Evolutionary conservation across 2,329 filamentous ascomycete genomes (phyloP).

Genomic region (Verticillium dahliae): DNA sequence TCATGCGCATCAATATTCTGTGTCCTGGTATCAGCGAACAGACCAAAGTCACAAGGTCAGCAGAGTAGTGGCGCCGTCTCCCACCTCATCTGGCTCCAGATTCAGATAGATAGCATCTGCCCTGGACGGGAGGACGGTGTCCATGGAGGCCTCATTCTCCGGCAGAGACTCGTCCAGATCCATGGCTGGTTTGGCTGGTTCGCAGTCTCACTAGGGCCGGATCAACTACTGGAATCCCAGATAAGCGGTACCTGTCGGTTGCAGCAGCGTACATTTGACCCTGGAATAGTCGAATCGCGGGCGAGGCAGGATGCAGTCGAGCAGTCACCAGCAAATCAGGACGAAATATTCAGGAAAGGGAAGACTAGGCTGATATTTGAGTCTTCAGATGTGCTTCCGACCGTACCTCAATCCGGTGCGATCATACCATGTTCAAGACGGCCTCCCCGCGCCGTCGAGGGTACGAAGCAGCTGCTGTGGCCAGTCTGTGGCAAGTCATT

Average conservation of each 20-base stretch:
- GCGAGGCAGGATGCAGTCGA: neutral
- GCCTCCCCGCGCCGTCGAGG: neutral
- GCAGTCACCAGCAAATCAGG: conserved; percentile 1
- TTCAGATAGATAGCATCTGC: conserved; percentile 1
- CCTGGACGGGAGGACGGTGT: conserved; percentile 1
- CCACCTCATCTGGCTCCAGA: conserved; percentile 11
- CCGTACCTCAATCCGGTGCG: neutral
- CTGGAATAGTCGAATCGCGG: neutral
- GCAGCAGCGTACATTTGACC: neutral
- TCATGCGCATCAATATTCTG: conserved; percentile 8
- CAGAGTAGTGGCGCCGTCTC: neutral
- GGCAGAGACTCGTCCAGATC: conserved; percentile 3
- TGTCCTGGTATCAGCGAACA: neutral
- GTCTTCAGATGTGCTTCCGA: neutral
- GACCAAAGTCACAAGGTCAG: too few relatives aligned
- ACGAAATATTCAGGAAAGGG: neutral
- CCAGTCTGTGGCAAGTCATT: neutral
- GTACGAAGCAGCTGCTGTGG: conserved; percentile 1
- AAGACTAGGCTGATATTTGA: neutral
- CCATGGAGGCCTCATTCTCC: conserved; percentile 4
- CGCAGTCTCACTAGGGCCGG: neutral
- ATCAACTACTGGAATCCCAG: neutral
- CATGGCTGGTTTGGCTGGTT: conserved; percentile 2
- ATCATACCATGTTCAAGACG: neutral
- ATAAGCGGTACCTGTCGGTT: neutral